Evolutionary conservation across 306 rosid genomes (phyloP), one percentile per base, ranked within the genome.

Genomic region (Carpinus fangiana): DNA sequence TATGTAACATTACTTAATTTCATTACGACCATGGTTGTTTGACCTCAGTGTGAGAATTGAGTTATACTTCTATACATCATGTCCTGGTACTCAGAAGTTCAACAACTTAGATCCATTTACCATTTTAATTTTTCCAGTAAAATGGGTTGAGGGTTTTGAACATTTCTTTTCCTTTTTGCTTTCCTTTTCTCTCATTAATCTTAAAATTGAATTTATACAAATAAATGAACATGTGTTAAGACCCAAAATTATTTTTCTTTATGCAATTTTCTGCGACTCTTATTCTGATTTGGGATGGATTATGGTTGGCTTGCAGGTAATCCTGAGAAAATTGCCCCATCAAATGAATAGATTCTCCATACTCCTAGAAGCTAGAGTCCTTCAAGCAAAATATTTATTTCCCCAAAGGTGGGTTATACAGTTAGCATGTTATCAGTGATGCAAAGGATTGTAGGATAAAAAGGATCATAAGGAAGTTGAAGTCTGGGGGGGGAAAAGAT

Each of bases 321-420:
- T 12, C n/a, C 72, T 41, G 12, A 3, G 4, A 66, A 18, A 38
- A 18, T 41, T 18, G 21, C 45, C 12, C 47, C 51, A 57, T 36
- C 50, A 43, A 21, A 54, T 55, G 13, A 23, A 41, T 55, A 34
- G 48, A 62, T 43, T 31, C 43, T 28, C 28, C 67, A 18, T 56
- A 4, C 21, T 70, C 57, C 23, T 18, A 12, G 77, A 61, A 81
- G 75, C 4, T 60, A 66, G 41, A 14, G 60, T 48, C 11, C 70
- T 26, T 68, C 86, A 82, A 83, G 82, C 86, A 78, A 46, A 46
- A 71, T 36, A 48, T 76, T 76, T 75, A 64, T 84, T 51, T 75
- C 77, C 84, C 52, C 61, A 45, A 23, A 73, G 83, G 85, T 6
- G 72, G 78, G 74, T 79, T 80, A n/a, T 80, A 68, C 77, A 12